Evolutionary conservation across 148 eudicot species (phyloP).

Genomic region (Nepenthes mirabilis): DNA sequence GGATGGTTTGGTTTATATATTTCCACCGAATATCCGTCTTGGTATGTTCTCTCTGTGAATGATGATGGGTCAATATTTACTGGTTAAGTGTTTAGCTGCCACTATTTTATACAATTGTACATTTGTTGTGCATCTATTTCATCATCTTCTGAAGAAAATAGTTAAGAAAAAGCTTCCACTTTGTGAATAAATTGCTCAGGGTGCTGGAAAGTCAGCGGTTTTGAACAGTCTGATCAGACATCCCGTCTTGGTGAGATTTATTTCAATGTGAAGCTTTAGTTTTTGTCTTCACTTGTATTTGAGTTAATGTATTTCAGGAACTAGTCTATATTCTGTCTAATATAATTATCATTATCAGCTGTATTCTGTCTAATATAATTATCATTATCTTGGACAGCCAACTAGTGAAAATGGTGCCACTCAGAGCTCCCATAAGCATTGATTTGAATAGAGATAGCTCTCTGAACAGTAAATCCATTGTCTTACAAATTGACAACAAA

Average conservation of each 20-base stretch:
- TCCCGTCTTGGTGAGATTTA: slow-evolving; percentile 79
- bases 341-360: neutral
- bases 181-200: slow-evolving; percentile 30
- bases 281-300: neutral
- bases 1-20: too few species aligned
- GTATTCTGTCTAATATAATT: neutral
- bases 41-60: too few species aligned
- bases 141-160: neutral
- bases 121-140: neutral
- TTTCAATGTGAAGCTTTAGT: neutral
- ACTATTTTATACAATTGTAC: too few species aligned
- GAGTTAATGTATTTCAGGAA: neutral
- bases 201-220: slow-evolving; percentile 95
- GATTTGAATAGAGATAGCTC: slow-evolving; percentile 73
- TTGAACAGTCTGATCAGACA: slow-evolving; percentile 94
- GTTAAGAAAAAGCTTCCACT: neutral
- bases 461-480: slow-evolving; percentile 71
- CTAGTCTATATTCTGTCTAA: neutral
- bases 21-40: too few species aligned
- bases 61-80: too few species aligned
- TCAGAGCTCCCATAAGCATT: slow-evolving; percentile 86
- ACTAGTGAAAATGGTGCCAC: slow-evolving; percentile 99
- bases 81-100: too few species aligned
- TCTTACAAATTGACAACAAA: slow-evolving; percentile 86
- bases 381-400: slow-evolving; percentile 37